Conservation (phyloP, 768 basidiomycete genomes). For the Pleurotus cornucopiae region DNA sequence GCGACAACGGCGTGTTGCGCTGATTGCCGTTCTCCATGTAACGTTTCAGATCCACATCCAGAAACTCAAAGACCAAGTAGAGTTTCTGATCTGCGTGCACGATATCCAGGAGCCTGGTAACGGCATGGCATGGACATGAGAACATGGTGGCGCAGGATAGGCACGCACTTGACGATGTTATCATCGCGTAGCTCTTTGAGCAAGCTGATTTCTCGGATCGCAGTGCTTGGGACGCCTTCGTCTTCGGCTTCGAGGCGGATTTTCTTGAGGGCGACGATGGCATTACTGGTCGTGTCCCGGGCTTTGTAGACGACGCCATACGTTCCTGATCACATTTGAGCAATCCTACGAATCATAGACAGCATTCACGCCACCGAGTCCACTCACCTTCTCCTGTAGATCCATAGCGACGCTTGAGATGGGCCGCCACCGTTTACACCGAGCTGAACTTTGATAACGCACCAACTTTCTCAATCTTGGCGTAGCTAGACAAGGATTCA, state of each 20-base stretch:
- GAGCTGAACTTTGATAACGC: constrained; percentile 33
- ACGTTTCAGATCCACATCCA: constrained; percentile 94
- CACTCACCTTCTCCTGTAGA: constrained; percentile 47
- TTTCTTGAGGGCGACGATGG: constrained; percentile 97
- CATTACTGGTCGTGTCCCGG: constrained; percentile 69
- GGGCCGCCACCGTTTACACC: background rate
- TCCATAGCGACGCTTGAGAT: background rate
- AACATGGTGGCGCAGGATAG: background rate
- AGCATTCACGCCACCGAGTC: background rate
- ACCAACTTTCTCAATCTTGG: constrained; percentile 99
- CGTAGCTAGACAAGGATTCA: constrained; percentile 57
- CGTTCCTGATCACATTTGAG: constrained; percentile 57
- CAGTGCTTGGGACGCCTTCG: constrained; percentile 97
- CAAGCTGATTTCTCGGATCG: constrained; percentile 96
- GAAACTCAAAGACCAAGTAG: constrained; percentile 96
- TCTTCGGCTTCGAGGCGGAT: constrained; percentile 98
- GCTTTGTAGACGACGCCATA: constrained; percentile 99
- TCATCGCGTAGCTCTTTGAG: constrained; percentile 96
- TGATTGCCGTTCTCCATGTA: constrained; percentile 91
- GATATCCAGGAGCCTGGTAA: constrained; percentile 82
- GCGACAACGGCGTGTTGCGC: constrained; percentile 65
- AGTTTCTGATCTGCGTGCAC: constrained; percentile 96
- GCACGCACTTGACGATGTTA: constrained; percentile 83
- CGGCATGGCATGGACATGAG: background rate
- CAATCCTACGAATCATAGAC: background rate